Percentiles rank a stretch among this genome's conserved stretches.
Conservation (phyloP, 331 rosid species). For the Pyracantha coccinea region DNA sequence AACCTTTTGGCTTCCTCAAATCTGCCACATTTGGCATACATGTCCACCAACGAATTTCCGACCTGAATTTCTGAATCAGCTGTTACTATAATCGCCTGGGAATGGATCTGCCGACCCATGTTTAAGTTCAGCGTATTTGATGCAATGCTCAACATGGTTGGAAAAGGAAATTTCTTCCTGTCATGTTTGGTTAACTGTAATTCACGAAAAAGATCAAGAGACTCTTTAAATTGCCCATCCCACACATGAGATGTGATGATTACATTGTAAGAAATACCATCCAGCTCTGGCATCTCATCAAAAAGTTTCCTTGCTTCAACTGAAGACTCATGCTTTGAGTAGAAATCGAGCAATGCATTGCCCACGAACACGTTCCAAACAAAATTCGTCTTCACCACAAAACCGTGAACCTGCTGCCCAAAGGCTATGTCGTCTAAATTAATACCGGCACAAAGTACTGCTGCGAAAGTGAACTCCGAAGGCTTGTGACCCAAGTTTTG, state of each 20-base stretch:
- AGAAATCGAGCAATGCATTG: constrained; percentile 85
- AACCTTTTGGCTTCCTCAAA: constrained; percentile 48
- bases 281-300: constrained; percentile 71
- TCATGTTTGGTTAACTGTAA: constrained; percentile 53
- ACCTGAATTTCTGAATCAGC: constrained; percentile 46
- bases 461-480: constrained; percentile 78
- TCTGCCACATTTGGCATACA: constrained; percentile 79
- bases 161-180: constrained; percentile 60
- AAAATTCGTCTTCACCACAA: constrained; percentile 54
- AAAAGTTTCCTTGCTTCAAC: constrained; percentile 49
- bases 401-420: constrained; percentile 68
- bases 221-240: constrained; percentile 40
- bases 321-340: constrained; percentile 56
- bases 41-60: constrained; percentile 72
- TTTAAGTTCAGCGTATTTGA: constrained; percentile 43
- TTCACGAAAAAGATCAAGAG: constrained; percentile 45
- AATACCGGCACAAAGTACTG: constrained; percentile 53
- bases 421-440: constrained; percentile 48
- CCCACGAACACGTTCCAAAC: constrained; percentile 79
- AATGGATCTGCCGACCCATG: constrained; percentile 69
- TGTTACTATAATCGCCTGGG: constrained; percentile 44
- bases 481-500: constrained; percentile 48
- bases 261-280: constrained; percentile 76
- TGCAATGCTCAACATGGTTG: constrained; percentile 70
- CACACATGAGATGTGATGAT: constrained; percentile 52